These are phyloP conservation scores for Mucor irregularis DNA, from an alignment of 371 early-diverging fungal species.

Conservation along the genomic window DNA sequence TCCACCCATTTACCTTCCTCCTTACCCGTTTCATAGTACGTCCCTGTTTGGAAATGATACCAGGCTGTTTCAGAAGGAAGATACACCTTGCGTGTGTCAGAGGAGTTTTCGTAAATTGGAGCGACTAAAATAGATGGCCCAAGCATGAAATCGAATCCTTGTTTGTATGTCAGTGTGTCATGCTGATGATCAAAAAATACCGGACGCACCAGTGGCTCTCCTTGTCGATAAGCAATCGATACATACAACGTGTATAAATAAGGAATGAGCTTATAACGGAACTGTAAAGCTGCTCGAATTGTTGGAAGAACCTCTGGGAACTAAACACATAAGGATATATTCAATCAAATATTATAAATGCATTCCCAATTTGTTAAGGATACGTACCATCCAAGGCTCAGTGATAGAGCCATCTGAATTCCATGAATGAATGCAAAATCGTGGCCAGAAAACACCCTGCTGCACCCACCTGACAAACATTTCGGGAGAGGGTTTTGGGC, in stretches of 20 bases:
- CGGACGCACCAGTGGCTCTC: constrained; percentile 58
- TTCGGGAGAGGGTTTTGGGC: constrained; percentile 57
- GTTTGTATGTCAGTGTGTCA: constrained; percentile 41
- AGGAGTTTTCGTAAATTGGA: constrained; percentile 46
- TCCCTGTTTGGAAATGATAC: constrained; percentile 45
- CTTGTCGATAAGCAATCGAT: constrained; percentile 25
- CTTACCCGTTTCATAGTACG: constrained; percentile 12
- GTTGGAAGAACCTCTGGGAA: constrained; percentile 47
- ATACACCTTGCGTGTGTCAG: constrained; percentile 31
- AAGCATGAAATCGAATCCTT: constrained; percentile 59
- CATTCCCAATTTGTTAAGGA: constrained; percentile 18
- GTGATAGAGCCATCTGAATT: constrained; percentile 57
- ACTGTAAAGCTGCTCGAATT: constrained; percentile 55
- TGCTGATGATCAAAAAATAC: constrained; percentile 54
- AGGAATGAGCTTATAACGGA: constrained; percentile 58
- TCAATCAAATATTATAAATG: not conserved
- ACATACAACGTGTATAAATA: constrained; percentile 56
- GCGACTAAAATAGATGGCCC: constrained; percentile 56
- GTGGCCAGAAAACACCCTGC: constrained; percentile 60
- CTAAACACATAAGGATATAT: constrained; percentile 6
- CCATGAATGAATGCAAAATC: constrained; percentile 67
- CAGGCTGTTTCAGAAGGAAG: constrained; percentile 36
- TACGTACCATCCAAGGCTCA: constrained; percentile 64
- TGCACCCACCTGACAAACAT: constrained; percentile 68
- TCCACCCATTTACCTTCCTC: constrained; percentile 18